A percentile compares a stretch with the other conserved stretches of the same genome.
These are phyloP conservation scores for Vanderwaltozyma verrucispora DNA, from an alignment of 805 yeast species.

Conservation along the genomic window DNA sequence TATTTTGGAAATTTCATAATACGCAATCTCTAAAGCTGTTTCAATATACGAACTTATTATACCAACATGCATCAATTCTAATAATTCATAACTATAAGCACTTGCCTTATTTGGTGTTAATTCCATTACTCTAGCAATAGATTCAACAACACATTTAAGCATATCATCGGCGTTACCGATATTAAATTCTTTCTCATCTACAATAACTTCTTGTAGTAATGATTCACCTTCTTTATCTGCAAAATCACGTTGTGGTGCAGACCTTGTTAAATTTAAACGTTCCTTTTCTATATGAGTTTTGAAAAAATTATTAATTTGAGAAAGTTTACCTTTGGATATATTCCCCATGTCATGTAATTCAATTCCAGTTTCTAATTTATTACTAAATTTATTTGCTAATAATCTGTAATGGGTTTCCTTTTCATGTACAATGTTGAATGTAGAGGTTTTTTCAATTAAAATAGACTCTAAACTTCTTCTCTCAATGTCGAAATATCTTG, in stretches of 20 bases:
- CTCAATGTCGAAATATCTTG: conserved; percentile 59
- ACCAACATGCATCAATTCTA: conserved; percentile 57
- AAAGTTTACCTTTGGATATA: conserved; percentile 29
- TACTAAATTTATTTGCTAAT: conserved; percentile 23
- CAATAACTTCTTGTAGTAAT: not conserved
- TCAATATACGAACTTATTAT: conserved; percentile 69
- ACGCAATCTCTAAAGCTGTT: conserved; percentile 62
- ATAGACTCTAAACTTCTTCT: conserved; percentile 49
- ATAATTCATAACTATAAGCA: conserved; percentile 51
- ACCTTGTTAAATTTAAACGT: conserved; percentile 26
- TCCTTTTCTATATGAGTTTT: conserved; percentile 40
- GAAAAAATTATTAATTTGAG: conserved; percentile 48
- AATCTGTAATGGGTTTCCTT: conserved; percentile 21
- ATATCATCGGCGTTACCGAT: conserved; percentile 48
- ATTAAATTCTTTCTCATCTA: conserved; percentile 19
- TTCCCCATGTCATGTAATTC: conserved; percentile 2
- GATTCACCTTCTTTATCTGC: not conserved
- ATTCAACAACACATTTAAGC: conserved; percentile 63
- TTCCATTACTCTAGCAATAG: conserved; percentile 68
- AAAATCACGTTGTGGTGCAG: not conserved
- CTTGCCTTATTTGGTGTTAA: conserved; percentile 53
- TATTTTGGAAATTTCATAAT: conserved; percentile 34
- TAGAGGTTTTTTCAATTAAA: conserved; percentile 24
- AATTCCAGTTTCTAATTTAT: conserved; percentile 8
- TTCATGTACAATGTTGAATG: conserved; percentile 26